Percentiles rank a stretch among this genome's conserved stretches.
These are phyloP conservation scores for Tetrahymena malaccensis DNA, from an alignment of 73 alveolate genomes.

Conservation along the genomic window DNA sequence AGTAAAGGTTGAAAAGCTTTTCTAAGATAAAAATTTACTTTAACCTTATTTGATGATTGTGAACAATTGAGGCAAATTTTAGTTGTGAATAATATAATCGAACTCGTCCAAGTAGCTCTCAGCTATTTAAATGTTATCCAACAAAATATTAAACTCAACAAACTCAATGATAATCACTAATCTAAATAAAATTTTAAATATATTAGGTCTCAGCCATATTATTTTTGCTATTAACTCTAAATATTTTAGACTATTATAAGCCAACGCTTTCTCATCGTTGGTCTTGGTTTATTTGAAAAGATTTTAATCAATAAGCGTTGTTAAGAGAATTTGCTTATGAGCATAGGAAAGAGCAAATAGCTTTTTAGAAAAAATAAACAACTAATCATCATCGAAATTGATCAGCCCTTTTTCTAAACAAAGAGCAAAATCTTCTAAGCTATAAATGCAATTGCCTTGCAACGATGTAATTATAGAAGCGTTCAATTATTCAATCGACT, in stretches of 20 bases:
- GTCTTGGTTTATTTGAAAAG: neutral
- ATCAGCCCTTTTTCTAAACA: neutral
- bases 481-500: neutral
- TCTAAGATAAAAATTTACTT: neutral
- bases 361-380: neutral
- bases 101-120: neutral
- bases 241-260: neutral
- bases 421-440: neutral
- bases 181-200: neutral
- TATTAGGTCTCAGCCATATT: neutral
- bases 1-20: no score
- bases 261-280: neutral
- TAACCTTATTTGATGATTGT: no score
- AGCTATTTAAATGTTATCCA: neutral
- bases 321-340: neutral
- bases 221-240: neutral
- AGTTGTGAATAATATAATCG: neutral
- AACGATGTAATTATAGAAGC: neutral
- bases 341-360: neutral
- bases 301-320: neutral
- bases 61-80: neutral
- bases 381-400: neutral
- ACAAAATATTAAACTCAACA: neutral
- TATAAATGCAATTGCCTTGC: neutral
- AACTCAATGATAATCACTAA: no score